Evolutionary conservation across 495 filamentous ascomycete species (phyloP).

Genomic region (Tirmania nivea): DNA sequence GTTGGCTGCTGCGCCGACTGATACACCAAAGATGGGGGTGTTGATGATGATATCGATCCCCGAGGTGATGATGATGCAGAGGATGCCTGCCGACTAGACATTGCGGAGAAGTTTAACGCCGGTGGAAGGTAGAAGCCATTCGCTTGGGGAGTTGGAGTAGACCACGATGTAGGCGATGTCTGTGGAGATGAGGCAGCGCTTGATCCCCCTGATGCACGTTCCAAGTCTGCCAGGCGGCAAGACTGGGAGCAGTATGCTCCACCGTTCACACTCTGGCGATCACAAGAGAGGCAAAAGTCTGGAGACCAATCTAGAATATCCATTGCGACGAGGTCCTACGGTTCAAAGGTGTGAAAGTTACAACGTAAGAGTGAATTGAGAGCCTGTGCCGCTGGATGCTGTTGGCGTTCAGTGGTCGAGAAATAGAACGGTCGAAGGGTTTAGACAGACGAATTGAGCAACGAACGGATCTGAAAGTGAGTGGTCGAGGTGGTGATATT

Average conservation of each 20-base stretch:
- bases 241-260: constrained; percentile 80
- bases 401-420: neutral
- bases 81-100: constrained; percentile 8
- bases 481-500: neutral
- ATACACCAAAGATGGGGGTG: constrained; percentile 15
- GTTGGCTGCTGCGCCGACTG: neutral
- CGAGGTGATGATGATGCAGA: constrained; percentile 8
- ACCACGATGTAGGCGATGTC: constrained; percentile 24
- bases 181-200: constrained; percentile 32
- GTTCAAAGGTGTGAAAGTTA: constrained; percentile 3
- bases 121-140: constrained; percentile 43
- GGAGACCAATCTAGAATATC: constrained; percentile 60
- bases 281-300: constrained; percentile 88
- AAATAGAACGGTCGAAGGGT: neutral
- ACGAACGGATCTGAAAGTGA: neutral
- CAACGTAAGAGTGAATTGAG: too few relatives aligned
- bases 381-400: too few relatives aligned
- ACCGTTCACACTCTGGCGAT: constrained; percentile 46
- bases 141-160: constrained; percentile 26
- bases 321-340: constrained; percentile 28
- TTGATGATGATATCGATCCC: constrained; percentile 16
- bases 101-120: constrained; percentile 38
- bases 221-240: constrained; percentile 72
- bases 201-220: constrained; percentile 34
- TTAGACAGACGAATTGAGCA: neutral